Percentiles rank a stretch among this genome's conserved stretches.
Evolutionary conservation across 2,329 filamentous ascomycete species (phyloP).

Genomic region (Cytospora paraplurivora): DNA sequence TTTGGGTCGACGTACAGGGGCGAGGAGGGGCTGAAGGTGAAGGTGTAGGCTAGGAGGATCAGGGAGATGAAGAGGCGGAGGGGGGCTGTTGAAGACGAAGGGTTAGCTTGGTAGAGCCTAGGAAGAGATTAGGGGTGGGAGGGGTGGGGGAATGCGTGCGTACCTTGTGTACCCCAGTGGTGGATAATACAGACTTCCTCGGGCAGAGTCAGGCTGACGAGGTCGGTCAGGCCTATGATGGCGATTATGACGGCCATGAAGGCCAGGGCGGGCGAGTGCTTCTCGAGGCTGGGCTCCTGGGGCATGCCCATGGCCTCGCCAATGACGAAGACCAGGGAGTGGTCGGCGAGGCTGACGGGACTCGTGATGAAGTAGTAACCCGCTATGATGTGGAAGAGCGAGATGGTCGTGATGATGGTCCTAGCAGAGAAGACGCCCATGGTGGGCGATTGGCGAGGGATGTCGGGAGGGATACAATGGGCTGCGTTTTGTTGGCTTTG

Average conservation of each 20-base stretch:
- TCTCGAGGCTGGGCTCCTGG: constrained; percentile 66
- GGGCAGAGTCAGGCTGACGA: constrained; percentile 67
- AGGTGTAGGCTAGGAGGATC: constrained; percentile 63
- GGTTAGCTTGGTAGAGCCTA: constrained; percentile 19
- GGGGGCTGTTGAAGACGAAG: constrained; percentile 49
- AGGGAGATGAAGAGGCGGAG: constrained; percentile 68
- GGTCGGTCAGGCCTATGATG: constrained; percentile 62
- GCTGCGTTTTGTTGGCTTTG: not conserved
- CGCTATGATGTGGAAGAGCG: constrained; percentile 81
- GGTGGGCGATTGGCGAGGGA: constrained; percentile 32
- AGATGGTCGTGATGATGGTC: constrained; percentile 78
- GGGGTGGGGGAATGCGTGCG: constrained; percentile 56
- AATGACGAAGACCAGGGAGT: constrained; percentile 77
- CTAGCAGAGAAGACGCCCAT: constrained; percentile 84
- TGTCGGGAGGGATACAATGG: not conserved
- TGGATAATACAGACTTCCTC: constrained; percentile 65
- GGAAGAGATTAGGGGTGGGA: constrained; percentile 15
- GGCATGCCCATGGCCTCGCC: constrained; percentile 83
- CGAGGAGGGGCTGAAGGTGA: constrained; percentile 57
- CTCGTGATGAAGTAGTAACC: constrained; percentile 81
- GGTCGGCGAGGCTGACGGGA: constrained; percentile 72
- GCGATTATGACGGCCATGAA: constrained; percentile 71
- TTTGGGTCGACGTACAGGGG: constrained; percentile 48
- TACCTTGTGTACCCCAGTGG: constrained; percentile 68
- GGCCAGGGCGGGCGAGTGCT: constrained; percentile 69